Evolutionary conservation across 2,329 filamentous ascomycete species (phyloP).

Genomic region (Microcyclospora tardicrescens): DNA sequence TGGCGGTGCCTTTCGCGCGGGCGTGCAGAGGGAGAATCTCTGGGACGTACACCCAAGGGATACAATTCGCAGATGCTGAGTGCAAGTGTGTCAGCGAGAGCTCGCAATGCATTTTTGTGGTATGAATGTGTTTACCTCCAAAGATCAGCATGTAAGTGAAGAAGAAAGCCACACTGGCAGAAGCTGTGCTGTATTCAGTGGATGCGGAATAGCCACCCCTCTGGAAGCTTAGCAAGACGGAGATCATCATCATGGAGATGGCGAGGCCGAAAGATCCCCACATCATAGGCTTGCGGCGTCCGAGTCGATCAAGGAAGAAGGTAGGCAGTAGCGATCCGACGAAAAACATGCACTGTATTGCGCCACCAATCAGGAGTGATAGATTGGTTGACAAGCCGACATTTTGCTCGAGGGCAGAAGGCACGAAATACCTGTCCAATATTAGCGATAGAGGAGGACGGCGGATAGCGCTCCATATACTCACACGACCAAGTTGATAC

Average conservation of each 20-base stretch:
- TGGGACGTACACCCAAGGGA: conserved; percentile 39
- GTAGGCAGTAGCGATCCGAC: conserved; percentile 34
- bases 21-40: conserved; percentile 40
- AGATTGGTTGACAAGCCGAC: conserved; percentile 33
- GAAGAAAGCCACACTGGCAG: conserved; percentile 38
- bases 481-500: conserved; percentile 28
- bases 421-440: conserved; percentile 27
- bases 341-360: conserved; percentile 28
- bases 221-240: conserved; percentile 33
- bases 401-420: conserved; percentile 32
- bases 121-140: not conserved
- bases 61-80: conserved; percentile 34
- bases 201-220: conserved; percentile 16
- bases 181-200: conserved; percentile 28
- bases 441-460: not conserved
- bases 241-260: conserved; percentile 29
- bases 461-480: conserved; percentile 1
- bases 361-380: conserved; percentile 35
- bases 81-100: conserved; percentile 24
- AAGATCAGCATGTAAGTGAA: conserved; percentile 29
- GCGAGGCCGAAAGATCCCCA: conserved; percentile 21
- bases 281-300: conserved; percentile 23
- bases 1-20: conserved; percentile 37
- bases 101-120: not conserved
- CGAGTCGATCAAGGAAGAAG: conserved; percentile 33